A percentile compares a stretch with the other conserved stretches of the same genome.
Conservation (phyloP, 2,329 filamentous ascomycete genomes). For the Chrysoporthe austroafricana region DNA sequence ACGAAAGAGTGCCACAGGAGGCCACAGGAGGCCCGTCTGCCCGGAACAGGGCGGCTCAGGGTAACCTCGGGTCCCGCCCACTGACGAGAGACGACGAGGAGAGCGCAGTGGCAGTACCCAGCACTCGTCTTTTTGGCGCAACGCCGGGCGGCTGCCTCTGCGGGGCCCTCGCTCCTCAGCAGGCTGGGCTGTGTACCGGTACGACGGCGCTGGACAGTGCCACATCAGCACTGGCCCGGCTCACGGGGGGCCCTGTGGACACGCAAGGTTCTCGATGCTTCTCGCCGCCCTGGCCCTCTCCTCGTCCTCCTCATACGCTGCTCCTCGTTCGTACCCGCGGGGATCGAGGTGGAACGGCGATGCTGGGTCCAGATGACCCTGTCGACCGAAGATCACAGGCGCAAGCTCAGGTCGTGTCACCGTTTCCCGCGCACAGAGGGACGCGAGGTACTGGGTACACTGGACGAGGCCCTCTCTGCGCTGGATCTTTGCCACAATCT, state of each 20-base stretch:
- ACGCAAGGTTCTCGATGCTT: background rate
- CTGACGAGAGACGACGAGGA: background rate
- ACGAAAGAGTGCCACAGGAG: background rate
- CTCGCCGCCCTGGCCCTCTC: background rate
- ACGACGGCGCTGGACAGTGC: slow-evolving; percentile 1
- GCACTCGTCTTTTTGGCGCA: background rate
- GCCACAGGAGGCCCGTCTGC: background rate
- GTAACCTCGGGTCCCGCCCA: background rate
- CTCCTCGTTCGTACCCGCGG: too few species aligned
- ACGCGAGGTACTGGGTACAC: background rate
- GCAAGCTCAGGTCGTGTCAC: background rate
- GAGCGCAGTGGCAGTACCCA: background rate
- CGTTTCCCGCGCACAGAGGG: background rate
- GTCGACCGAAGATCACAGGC: background rate
- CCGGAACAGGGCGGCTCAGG: background rate
- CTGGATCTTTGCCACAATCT: background rate
- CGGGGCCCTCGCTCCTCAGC: background rate
- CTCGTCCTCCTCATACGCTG: too few species aligned
- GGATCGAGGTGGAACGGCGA: background rate
- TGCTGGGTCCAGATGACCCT: background rate
- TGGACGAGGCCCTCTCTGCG: background rate
- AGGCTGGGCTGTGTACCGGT: background rate
- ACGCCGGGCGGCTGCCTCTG: background rate
- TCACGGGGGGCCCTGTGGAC: background rate
- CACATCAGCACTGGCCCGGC: slow-evolving; percentile 4